A percentile compares a stretch with the other conserved stretches of the same genome.
phyloP scores from a whole-genome alignment of 2,329 filamentous ascomycete species.

The Tricladium varicosporioides region DNA sequence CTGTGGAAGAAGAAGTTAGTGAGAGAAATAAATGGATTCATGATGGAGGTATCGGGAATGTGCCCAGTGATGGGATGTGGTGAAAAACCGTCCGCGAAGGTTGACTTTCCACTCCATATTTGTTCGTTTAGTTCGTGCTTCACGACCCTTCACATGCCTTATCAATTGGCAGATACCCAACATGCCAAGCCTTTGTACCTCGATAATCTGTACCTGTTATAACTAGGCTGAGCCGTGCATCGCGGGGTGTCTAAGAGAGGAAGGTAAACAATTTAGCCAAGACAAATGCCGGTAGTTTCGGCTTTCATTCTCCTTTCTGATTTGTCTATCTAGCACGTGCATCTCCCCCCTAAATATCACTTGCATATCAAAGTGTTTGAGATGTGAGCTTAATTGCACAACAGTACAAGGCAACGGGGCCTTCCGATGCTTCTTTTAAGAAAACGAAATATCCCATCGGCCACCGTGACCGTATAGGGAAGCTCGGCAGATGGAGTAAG shows the following conservation, averaged over 20 bases:
- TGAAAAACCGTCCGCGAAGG: too few relatives aligned
- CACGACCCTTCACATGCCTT: not conserved
- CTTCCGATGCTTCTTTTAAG: not conserved
- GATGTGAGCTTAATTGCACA: not conserved
- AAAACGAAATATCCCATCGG: not conserved
- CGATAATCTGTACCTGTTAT: not conserved
- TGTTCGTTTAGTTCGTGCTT: not conserved
- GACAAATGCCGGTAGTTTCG: not conserved
- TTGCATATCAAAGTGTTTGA: not conserved
- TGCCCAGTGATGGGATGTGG: too few relatives aligned
- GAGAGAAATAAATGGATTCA: too few relatives aligned
- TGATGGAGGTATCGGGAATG: too few relatives aligned
- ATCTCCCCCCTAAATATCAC: not conserved
- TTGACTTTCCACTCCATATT: not conserved
- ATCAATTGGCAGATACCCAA: not conserved
- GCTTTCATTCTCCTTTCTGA: not conserved
- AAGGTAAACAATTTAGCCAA: not conserved
- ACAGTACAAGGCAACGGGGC: not conserved
- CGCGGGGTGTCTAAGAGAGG: not conserved
- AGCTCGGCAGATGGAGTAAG: conserved; percentile 8
- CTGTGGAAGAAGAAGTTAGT: too few relatives aligned
- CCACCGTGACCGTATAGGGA: conserved; percentile 5
- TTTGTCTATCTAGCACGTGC: not conserved
- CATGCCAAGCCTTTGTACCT: not conserved
- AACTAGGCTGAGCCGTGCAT: not conserved